Conservation (phyloP, 2,329 filamentous ascomycete genomes). For the Aspergillus awamori region DNA sequence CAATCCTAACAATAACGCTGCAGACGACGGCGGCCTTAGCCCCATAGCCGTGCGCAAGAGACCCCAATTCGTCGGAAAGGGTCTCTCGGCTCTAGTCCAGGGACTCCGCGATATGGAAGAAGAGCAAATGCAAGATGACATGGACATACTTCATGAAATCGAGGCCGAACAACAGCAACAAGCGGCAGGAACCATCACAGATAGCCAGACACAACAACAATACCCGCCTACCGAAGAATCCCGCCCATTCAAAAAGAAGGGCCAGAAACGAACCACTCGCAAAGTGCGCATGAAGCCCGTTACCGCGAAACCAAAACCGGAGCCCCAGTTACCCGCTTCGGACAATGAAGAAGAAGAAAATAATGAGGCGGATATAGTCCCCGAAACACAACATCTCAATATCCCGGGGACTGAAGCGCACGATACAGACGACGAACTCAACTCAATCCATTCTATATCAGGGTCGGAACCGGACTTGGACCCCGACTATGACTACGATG, state of each 20-base stretch:
- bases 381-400: slow-evolving; percentile 32
- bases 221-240: slow-evolving; percentile 6
- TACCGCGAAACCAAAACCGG: slow-evolving; percentile 32
- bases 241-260: slow-evolving; percentile 49
- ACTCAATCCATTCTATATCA: slow-evolving; percentile 33
- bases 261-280: slow-evolving; percentile 53
- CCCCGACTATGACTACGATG: slow-evolving; percentile 35
- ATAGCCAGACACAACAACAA: slow-evolving; percentile 36
- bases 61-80: slow-evolving; percentile 41
- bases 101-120: slow-evolving; percentile 46
- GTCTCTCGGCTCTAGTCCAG: slow-evolving; percentile 43
- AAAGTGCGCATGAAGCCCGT: slow-evolving; percentile 48
- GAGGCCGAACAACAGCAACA: slow-evolving; percentile 34
- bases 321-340: slow-evolving; percentile 21
- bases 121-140: slow-evolving; percentile 46
- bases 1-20: neutral
- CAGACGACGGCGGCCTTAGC: slow-evolving; percentile 32
- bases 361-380: slow-evolving; percentile 34
- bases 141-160: slow-evolving; percentile 49
- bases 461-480: slow-evolving; percentile 31
- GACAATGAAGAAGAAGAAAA: slow-evolving; percentile 25
- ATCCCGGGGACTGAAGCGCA: slow-evolving; percentile 15
- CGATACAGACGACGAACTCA: slow-evolving; percentile 15
- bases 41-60: slow-evolving; percentile 43
- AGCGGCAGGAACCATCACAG: slow-evolving; percentile 34